Base-by-base conservation (phyloP, 23 red algal species). In the Cyanidioschyzon merolae region DNA sequence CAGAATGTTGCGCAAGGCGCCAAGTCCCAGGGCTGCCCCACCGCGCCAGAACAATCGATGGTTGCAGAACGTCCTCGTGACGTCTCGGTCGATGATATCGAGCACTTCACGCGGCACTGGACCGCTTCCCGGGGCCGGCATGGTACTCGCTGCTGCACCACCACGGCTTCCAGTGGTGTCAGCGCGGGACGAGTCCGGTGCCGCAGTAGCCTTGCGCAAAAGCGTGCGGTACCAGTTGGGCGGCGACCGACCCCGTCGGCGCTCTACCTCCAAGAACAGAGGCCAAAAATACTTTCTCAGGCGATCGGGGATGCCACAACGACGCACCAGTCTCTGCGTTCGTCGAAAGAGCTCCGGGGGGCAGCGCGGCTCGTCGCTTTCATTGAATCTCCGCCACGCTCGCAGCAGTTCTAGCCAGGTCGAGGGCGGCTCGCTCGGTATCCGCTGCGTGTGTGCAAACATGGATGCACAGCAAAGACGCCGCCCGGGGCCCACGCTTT, bases 11-110 rank as follows among this genome's bases (percentile, higher is more conserved):
- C 91, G 86, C 40, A 96, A 80, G 24, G 87, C 83, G 27, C 87
- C 77, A 25, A 96, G 76, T 31, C 87, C 91, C n/a, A 90, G 83
- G 39, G 83, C 83, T 34, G 91, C 91, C 26, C 91, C 91, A 26
- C 84, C 84, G 40, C 80, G 71, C 91, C 91, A 96, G 74, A 96
- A 96, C 36, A 96, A 68, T 38, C 82, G 75, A 77, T 96, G 91
- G 0, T 74, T 68, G 25, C 79, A 82, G 79, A 96, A 79, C n/a
- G 91, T 96, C 75, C 91, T 57, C 1, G 84, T 89, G 30, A 96
- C 81, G 76, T 96, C 91, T 0, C 68, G 74, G 57, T 96, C 86
- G 77, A 96, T 96, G 31, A 85, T 82, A 37, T 90, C 82, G 76
- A 88, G 79, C 45, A 80, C 86, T 67, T 96, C 87, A 74, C 87